Evolutionary conservation across 2,329 filamentous ascomycete species (phyloP), one percentile per base, ranked within the genome.

Genomic region (Alternaria infectoria): DNA sequence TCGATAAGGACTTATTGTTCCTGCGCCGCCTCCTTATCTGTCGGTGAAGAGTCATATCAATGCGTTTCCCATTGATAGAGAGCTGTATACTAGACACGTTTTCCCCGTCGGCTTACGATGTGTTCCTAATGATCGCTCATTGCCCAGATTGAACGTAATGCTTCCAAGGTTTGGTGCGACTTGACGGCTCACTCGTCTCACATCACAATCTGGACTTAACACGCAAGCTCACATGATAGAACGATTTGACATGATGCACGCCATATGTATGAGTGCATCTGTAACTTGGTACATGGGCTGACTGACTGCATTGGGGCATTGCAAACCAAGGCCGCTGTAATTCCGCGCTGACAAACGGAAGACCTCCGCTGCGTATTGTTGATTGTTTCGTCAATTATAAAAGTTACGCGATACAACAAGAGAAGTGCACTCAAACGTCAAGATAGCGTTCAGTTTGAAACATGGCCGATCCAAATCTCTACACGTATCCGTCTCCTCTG

Each of bases 401-500:
- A 10, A 21, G 44, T 8, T 36, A 28, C 5, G 10, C n/a, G 13
- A 32, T 26, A 28, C n/a, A 28, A 30, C 19, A 25, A 47, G 26
- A 47, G 17, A 25, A 13, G 10, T 17, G 10, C 6, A 8, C 7
- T n/a, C 1, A 1, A n/a, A 36, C 1, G 10, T 36, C 32, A 36
- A n/a, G 0, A 26, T 15, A 50, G 40, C 40, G 6, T 11, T 52
- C 26, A 45, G 17, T 6, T 10, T n/a, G 6, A 57, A 66, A 6
- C 8, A 83, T 83, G 81, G 69, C 81, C 6, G 81, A 81, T 54
- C 79, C 80, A 12, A 79, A 78, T 60, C 73, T 78, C 4, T 84
- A 84, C 65, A 81, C 79, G 2, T 88, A 86, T 71, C 81, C 85
- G 2, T 89, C 86, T 15, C 89, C 89, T 13, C 78, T 90, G 2